Evolutionary conservation across 768 basidiomycete genomes (phyloP), one percentile per base, ranked within the genome.

Genomic region (Termitomyces sp.): DNA sequence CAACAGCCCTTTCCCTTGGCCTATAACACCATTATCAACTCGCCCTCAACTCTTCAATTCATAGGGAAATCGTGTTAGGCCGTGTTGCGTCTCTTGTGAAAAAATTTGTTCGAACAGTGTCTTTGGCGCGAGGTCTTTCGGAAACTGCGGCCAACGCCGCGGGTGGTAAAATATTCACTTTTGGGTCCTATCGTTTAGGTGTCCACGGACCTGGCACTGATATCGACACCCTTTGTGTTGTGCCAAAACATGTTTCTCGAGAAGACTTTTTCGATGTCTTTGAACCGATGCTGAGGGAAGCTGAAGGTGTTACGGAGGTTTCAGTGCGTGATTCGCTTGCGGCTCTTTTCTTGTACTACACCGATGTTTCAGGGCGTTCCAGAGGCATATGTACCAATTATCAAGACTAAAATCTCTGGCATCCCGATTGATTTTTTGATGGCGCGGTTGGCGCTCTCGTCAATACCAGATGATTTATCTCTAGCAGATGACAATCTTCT

Each of bases 91-190:
- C 87, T 53, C 80, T 97, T 27, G 93, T 98, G 64, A 94, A 93
- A 76, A 86, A 91, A 68, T 99, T 98, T 69, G 97, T 99, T 49
- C 85, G 84, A 67, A 83, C 84, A 61, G 86, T 95, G 1, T 89
- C 91, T 8, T 70, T 95, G 57, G 75, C 83, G 44, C 83, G 82
- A 40, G 96, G 96, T 7, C 77, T 96, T 46, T 95, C 95, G 32
- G 95, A 98, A 62, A 74, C 88, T 20, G 89, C 93, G 1, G 95
- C 96, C 9, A 83, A 76, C 52, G 87, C 91, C 48, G 93, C 97
- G 9, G 97, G 97, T 52, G 97, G 95, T 62, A 96, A 98, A 79
- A 98, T 99, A 70, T 99, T 94, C 72, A 98, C 97, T 7, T 99
- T 96, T 72, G 97, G 97, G 42, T 98, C 95, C 52, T 98, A 98